Evolutionary conservation across 1,284 basidiomycete genomes (phyloP).

Genomic region (Cerrena zonata): DNA sequence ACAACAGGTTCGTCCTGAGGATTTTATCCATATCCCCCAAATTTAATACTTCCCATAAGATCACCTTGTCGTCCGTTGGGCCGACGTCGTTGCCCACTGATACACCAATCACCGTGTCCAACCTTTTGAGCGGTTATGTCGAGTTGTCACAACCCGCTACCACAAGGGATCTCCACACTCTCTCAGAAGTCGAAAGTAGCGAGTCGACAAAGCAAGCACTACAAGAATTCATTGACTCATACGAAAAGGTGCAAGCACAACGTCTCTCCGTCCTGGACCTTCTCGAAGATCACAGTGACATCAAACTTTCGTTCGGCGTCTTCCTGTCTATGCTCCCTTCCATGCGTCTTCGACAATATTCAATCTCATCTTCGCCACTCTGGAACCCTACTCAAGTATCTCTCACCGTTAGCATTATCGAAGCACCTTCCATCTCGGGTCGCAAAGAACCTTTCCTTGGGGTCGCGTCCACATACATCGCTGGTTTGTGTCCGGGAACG

Average conservation of each 20-base stretch:
- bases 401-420: slow-evolving; percentile 43
- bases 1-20: slow-evolving; percentile 29
- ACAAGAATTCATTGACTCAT: slow-evolving; percentile 26
- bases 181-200: slow-evolving; percentile 6
- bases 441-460: slow-evolving; percentile 36
- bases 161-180: slow-evolving; percentile 28
- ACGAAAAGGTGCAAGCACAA: slow-evolving; percentile 33
- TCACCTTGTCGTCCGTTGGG: slow-evolving; percentile 34
- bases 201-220: slow-evolving; percentile 20
- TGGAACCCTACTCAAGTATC: slow-evolving; percentile 39
- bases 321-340: slow-evolving; percentile 43
- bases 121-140: slow-evolving; percentile 40
- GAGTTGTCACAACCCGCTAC: slow-evolving; percentile 45
- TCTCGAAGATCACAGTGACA: slow-evolving; percentile 36
- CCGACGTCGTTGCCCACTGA: slow-evolving; percentile 39
- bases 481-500: slow-evolving; percentile 37
- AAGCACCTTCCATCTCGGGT: slow-evolving; percentile 32
- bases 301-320: slow-evolving; percentile 35
- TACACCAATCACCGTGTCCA: slow-evolving; percentile 31
- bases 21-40: too few species aligned
- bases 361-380: slow-evolving; percentile 49
- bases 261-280: slow-evolving; percentile 42
- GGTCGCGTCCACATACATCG: slow-evolving; percentile 46
- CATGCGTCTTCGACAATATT: slow-evolving; percentile 49
- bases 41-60: slow-evolving; percentile 26